Evolutionary conservation across 169 alveolate species (phyloP).

Genomic region (Theileria sp.): DNA sequence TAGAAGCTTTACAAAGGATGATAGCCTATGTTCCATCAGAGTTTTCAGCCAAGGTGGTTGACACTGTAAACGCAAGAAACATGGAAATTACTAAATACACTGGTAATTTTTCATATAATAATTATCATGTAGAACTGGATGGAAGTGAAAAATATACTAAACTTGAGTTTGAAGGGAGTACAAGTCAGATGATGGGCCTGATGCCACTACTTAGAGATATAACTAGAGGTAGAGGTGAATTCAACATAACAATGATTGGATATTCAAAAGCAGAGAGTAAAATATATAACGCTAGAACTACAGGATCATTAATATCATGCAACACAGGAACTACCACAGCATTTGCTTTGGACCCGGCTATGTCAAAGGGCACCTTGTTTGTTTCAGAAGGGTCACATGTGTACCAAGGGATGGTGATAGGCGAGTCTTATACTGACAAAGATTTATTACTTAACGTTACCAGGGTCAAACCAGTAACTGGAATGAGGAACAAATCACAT

Average conservation of each 20-base stretch:
- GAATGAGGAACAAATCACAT: conserved; percentile 81
- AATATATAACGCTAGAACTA: conserved; percentile 67
- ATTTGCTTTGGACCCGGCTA: conserved; percentile 83
- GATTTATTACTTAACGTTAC: conserved; percentile 84
- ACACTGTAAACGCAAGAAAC: conserved; percentile 78
- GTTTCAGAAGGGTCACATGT: conserved; percentile 80
- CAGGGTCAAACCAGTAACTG: conserved; percentile 80
- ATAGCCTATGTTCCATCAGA: conserved; percentile 66
- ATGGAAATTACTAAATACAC: conserved; percentile 55
- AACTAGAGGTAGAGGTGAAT: conserved; percentile 83
- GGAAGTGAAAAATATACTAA: conserved; percentile 54
- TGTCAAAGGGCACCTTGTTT: conserved; percentile 83
- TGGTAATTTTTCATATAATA: conserved; percentile 20
- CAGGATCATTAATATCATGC: conserved; percentile 83
- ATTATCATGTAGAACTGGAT: conserved; percentile 10
- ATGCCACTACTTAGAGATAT: conserved; percentile 76
- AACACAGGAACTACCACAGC: conserved; percentile 84
- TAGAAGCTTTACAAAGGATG: conserved; percentile 84
- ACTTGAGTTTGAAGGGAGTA: conserved; percentile 55
- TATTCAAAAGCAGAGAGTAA: conserved; percentile 73
- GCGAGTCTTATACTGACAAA: conserved; percentile 77
- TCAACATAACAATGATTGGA: conserved; percentile 77
- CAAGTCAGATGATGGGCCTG: conserved; percentile 76
- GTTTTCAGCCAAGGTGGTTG: conserved; percentile 79
- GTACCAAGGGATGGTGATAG: conserved; percentile 86